Conservation (phyloP, 176 grass and related monocot species). For the Themeda triandra region DNA sequence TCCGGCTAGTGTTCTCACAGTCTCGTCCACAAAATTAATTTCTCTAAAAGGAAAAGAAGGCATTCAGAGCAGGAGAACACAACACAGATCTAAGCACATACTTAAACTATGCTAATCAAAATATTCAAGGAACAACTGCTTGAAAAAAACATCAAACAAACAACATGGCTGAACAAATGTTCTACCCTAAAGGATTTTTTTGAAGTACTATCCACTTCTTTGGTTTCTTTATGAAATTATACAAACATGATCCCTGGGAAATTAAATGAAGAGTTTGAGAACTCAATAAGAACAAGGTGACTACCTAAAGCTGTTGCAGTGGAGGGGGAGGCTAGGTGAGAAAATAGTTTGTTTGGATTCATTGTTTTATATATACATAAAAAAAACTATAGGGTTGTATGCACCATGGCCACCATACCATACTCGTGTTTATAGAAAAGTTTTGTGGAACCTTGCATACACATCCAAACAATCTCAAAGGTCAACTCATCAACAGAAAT, state of each 20-base stretch:
- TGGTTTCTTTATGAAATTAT: background rate
- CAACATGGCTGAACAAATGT: background rate
- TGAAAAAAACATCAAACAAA: background rate
- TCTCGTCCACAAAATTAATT: conserved; percentile 89
- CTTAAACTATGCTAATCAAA: conserved; percentile 6
- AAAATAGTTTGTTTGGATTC: background rate
- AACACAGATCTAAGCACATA: background rate
- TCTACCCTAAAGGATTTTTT: background rate
- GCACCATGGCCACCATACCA: background rate
- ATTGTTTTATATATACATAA: background rate
- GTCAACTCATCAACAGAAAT: background rate
- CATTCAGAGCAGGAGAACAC: conserved; percentile 19
- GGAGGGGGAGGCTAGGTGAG: background rate
- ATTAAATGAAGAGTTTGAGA: background rate
- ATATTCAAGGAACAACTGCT: background rate
- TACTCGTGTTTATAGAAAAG: background rate
- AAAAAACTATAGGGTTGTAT: background rate
- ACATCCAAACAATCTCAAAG: background rate
- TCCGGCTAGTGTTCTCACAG: conserved; percentile 90
- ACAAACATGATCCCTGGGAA: background rate
- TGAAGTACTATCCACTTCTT: background rate
- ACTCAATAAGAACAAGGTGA: background rate
- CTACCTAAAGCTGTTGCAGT: background rate
- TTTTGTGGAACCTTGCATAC: background rate
- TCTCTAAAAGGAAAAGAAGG: conserved; percentile 52